A percentile compares a stretch with the other conserved stretches of the same genome.
Evolutionary conservation across 2,329 filamentous ascomycete species (phyloP).

Genomic region (Aspergillus awamori): DNA sequence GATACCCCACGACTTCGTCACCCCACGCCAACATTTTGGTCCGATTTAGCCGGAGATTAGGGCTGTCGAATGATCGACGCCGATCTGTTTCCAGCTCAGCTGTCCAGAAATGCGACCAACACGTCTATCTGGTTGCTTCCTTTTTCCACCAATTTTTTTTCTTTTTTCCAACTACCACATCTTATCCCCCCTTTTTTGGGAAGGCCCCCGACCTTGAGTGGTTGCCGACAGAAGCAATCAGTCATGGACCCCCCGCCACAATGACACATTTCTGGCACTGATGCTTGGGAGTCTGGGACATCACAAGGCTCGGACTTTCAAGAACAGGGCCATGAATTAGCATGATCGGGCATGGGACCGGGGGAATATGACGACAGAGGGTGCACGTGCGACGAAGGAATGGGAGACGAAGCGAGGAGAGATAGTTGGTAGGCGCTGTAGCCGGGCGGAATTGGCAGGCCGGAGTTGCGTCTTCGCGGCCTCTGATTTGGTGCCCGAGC

Average conservation of each 20-base stretch:
- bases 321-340: constrained; percentile 1
- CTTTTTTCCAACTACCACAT: not conserved
- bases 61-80: constrained; percentile 15
- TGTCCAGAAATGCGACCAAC: constrained; percentile 7
- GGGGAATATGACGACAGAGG: constrained; percentile 8
- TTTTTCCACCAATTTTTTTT: constrained; percentile 3
- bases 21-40: constrained; percentile 8
- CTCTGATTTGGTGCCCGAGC: constrained; percentile 19
- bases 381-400: constrained; percentile 2
- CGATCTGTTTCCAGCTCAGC: not conserved
- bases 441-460: constrained; percentile 19
- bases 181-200: not conserved
- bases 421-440: constrained; percentile 13
- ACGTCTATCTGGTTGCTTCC: constrained; percentile 6
- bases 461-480: constrained; percentile 2
- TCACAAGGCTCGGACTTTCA: constrained; percentile 10
- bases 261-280: not conserved
- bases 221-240: not conserved
- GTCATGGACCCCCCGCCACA: not conserved
- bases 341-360: not conserved
- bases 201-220: not conserved
- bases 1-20: constrained; percentile 15
- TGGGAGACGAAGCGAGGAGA: too few relatives aligned
- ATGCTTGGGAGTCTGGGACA: not conserved
- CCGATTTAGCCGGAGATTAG: constrained; percentile 8